Base-by-base conservation (phyloP, 192 early-diverging fungal genomes). In the Chytriomyces sp. region DNA sequence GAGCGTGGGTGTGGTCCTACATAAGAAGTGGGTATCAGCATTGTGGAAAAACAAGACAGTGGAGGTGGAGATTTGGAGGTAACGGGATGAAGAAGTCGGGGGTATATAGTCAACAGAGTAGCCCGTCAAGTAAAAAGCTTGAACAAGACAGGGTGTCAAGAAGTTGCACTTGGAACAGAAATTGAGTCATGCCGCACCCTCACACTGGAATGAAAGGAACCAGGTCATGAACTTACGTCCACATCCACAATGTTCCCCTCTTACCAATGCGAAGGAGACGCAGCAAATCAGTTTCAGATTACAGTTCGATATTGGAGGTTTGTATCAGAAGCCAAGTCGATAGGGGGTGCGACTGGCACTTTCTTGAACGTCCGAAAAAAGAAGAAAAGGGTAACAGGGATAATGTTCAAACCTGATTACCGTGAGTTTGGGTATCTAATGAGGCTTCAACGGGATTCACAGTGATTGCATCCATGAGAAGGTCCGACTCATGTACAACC, bases 401-500 rank as follows among this genome's bases (percentile, higher is more conserved):
- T 20, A 3, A 66, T n/a, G 20, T 60, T 62, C 18, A 18, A 28
- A 67, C 10, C 23, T 48, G 9, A 20, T 43, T 11, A 60, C 77
- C 13, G 28, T 43, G 18, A 13, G 64, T 26, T 50, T 16, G 53
- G 23, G 23, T 50, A 44, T 20, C n/a, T 18, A 47, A 11, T n/a
- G 50, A 26, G 53, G 20, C n/a, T 50, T 23, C n/a, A 60, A n/a
- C 70, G 4, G 67, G 45, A 7, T 70, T 79, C 23, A 84, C 57
- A 10, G 16, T 26, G 73, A 85, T 8, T 20, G n/a, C 50, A 7
- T 78, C 63, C 77, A 79, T 20, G 16, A 60, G 60, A 35, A 87
- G 53, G 76, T 85, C 76, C 11, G 26, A 45, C 46, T 82, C 84
- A 77, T 85, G 84, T 49, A 87, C 47, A 11, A 85, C 43, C 23